phyloP scores from a whole-genome alignment of 2,329 filamentous ascomycete genomes.

The Aspergillus pseudonomiae region DNA sequence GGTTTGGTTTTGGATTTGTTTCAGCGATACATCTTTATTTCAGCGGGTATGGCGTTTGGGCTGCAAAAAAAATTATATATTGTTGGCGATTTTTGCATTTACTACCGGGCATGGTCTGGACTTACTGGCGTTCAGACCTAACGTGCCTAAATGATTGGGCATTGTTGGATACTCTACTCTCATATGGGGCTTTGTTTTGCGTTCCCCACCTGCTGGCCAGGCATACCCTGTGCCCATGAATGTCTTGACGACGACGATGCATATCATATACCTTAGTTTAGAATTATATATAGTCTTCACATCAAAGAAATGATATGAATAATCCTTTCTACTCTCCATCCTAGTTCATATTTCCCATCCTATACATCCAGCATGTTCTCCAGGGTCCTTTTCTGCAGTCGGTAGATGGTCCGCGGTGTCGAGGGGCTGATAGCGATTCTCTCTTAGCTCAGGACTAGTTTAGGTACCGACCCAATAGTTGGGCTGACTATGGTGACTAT shows the following conservation, averaged over 20 bases:
- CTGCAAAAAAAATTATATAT: conserved; percentile 7
- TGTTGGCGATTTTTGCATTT: conserved; percentile 10
- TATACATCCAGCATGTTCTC: too few relatives aligned
- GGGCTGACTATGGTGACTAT: conserved; percentile 14
- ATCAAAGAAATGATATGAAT: neutral
- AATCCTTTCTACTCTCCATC: neutral
- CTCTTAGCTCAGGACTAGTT: neutral
- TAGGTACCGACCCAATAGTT: conserved; percentile 10
- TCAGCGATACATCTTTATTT: conserved; percentile 7
- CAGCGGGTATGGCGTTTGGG: conserved; percentile 18
- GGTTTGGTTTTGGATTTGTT: conserved; percentile 9
- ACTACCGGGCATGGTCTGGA: conserved; percentile 12
- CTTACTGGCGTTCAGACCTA: conserved; percentile 13
- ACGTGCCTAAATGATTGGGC: conserved; percentile 19
- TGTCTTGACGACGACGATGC: conserved; percentile 10
- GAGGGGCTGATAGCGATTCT: neutral
- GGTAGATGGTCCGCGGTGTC: neutral
- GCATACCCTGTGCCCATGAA: neutral
- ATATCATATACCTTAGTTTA: conserved; percentile 10
- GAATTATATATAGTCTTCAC: neutral
- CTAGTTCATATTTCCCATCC: neutral
- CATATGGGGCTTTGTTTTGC: conserved; percentile 1
- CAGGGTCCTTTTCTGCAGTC: too few relatives aligned
- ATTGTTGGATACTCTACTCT: conserved; percentile 14
- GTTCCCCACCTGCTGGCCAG: conserved; percentile 14